phyloP scores from a whole-genome alignment of 2,329 filamentous ascomycete species.

The Cercospora brassicicola region DNA sequence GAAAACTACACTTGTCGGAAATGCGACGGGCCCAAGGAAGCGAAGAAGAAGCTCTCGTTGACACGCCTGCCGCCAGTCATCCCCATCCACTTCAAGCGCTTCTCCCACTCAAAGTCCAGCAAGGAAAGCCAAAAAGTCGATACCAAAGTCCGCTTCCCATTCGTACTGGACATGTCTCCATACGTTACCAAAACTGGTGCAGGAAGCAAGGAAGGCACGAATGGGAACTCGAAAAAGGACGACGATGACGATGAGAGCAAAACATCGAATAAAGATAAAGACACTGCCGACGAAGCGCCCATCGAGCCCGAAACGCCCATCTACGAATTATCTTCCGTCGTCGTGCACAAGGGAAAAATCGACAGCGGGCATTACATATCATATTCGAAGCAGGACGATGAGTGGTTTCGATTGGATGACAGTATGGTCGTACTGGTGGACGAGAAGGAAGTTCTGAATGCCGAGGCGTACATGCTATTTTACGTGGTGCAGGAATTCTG shows the following conservation, averaged over 20 bases:
- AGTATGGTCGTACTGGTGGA: slow-evolving; percentile 83
- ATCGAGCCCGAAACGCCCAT: slow-evolving; percentile 55
- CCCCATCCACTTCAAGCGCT: slow-evolving; percentile 80
- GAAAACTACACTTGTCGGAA: slow-evolving; percentile 85
- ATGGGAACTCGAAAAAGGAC: slow-evolving; percentile 21
- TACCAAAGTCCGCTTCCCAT: slow-evolving; percentile 78
- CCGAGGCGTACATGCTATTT: slow-evolving; percentile 87
- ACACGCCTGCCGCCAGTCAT: slow-evolving; percentile 84
- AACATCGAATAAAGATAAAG: slow-evolving; percentile 14
- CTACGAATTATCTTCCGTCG: slow-evolving; percentile 85
- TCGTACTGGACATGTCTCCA: slow-evolving; percentile 84
- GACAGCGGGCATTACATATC: slow-evolving; percentile 90
- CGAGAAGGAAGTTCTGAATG: slow-evolving; percentile 79
- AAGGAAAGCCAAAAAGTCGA: slow-evolving; percentile 87
- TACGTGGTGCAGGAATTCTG: slow-evolving; percentile 52
- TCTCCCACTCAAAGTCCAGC: slow-evolving; percentile 46
- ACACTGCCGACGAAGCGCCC: slow-evolving; percentile 21
- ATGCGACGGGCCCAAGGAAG: slow-evolving; percentile 72
- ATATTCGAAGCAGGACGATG: slow-evolving; percentile 77
- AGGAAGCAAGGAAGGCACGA: slow-evolving; percentile 43
- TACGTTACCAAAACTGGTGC: slow-evolving; percentile 60
- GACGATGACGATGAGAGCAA: slow-evolving; percentile 26
- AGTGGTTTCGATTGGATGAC: slow-evolving; percentile 97
- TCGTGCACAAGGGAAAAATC: slow-evolving; percentile 90
- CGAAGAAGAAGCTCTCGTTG: slow-evolving; percentile 79